These are phyloP conservation scores for Gloeophyllum trabeum DNA, from an alignment of 768 basidiomycete species.

Conservation along the genomic window DNA sequence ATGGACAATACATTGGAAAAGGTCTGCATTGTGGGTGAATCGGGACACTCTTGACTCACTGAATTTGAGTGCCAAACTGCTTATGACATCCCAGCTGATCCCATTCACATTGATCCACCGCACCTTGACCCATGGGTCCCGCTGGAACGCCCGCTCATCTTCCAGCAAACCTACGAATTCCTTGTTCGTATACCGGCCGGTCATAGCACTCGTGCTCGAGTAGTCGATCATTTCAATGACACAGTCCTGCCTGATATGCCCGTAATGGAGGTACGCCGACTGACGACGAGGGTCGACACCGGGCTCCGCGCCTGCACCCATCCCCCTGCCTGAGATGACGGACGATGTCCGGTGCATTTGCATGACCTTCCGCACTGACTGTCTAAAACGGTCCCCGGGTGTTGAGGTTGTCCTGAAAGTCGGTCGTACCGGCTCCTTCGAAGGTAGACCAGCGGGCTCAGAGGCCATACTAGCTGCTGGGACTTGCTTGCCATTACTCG, in stretches of 20 bases:
- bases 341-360: conserved; percentile 43
- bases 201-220: conserved; percentile 40
- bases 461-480: background rate
- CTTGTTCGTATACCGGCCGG: conserved; percentile 44
- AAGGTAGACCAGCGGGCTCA: background rate
- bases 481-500: background rate
- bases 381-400: conserved; percentile 41
- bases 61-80: conserved; percentile 52
- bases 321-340: conserved; percentile 14
- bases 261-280: conserved; percentile 42
- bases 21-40: background rate
- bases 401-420: conserved; percentile 8
- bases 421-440: background rate
- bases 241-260: conserved; percentile 48
- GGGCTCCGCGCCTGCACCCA: conserved; percentile 51
- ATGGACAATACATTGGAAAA: background rate
- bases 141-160: conserved; percentile 28
- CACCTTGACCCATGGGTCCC: conserved; percentile 54
- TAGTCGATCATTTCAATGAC: conserved; percentile 61
- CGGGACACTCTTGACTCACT: conserved; percentile 27
- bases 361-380: conserved; percentile 50
- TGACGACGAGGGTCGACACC: conserved; percentile 58
- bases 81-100: conserved; percentile 61
- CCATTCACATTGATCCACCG: conserved; percentile 70
- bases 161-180: conserved; percentile 50